A percentile compares a stretch with the other conserved stretches of the same genome.
These are phyloP conservation scores for Globisporangium cystogenes DNA, from an alignment of 352 stramenopile genomes.

Conservation along the genomic window DNA sequence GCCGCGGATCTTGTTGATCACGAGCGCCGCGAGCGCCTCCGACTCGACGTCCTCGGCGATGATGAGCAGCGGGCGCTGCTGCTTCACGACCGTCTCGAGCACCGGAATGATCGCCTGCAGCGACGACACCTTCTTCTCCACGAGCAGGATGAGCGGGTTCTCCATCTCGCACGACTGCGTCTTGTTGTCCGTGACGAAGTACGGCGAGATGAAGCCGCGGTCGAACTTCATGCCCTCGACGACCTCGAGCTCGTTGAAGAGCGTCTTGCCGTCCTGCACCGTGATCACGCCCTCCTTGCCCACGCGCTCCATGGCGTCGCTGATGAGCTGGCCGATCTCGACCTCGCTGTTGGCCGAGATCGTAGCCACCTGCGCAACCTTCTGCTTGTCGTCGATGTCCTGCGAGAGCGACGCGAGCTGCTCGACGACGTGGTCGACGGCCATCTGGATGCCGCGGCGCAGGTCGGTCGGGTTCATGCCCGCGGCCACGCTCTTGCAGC, in stretches of 20 bases:
- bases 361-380: constrained; percentile 98
- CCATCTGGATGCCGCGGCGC: constrained; percentile 96
- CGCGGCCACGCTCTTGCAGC: constrained; percentile 98
- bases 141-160: constrained; percentile 98
- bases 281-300: constrained; percentile 99
- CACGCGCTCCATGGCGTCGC: constrained; percentile 99
- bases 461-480: constrained; percentile 99
- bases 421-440: constrained; percentile 95
- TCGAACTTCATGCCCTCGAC: constrained; percentile 99
- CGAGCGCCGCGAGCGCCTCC: constrained; percentile 97
- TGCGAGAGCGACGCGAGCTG: constrained; percentile 95
- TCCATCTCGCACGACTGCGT: constrained; percentile 98
- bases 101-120: constrained; percentile 96
- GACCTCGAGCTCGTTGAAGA: constrained; percentile 99
- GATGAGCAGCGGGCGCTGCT: constrained; percentile 97
- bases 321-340: constrained; percentile 98
- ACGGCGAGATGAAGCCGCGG: constrained; percentile 99
- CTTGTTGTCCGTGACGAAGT: constrained; percentile 99
- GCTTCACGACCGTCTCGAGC: constrained; percentile 97
- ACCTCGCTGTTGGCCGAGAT: constrained; percentile 99
- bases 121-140: constrained; percentile 99
- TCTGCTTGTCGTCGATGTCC: constrained; percentile 98
- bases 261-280: constrained; percentile 98
- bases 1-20: constrained; percentile 99
- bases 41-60: constrained; percentile 99